Conservation (phyloP, 1,139 yeast species). For the Debaryomyces nepalensis region DNA sequence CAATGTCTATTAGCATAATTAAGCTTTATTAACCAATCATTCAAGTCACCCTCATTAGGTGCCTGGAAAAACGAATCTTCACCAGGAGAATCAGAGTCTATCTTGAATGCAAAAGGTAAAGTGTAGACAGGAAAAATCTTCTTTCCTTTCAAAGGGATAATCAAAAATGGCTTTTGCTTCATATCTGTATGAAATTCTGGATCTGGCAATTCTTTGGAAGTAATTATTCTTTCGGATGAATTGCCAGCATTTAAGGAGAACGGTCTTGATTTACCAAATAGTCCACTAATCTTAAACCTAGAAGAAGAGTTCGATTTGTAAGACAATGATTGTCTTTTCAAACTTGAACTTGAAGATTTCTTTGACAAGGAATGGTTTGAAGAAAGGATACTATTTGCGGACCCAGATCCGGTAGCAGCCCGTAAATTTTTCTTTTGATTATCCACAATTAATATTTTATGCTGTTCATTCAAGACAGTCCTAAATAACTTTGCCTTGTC, state of each 20-base stretch:
- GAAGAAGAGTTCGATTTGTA: slow-evolving; percentile 46
- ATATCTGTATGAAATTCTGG: slow-evolving; percentile 44
- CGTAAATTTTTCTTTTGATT: slow-evolving; percentile 38
- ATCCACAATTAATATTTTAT: slow-evolving; percentile 37
- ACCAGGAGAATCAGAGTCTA: slow-evolving; percentile 55
- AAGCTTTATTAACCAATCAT: slow-evolving; percentile 71
- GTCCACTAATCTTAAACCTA: slow-evolving; percentile 50
- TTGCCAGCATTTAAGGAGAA: slow-evolving; percentile 32
- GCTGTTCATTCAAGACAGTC: slow-evolving; percentile 40
- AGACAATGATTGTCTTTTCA: slow-evolving; percentile 47
- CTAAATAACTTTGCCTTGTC: slow-evolving; percentile 37
- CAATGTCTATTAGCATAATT: slow-evolving; percentile 58
- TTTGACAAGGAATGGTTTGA: slow-evolving; percentile 27
- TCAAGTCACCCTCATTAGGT: slow-evolving; percentile 61
- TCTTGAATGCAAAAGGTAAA: slow-evolving; percentile 61
- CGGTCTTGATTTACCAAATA: slow-evolving; percentile 45
- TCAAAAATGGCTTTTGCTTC: slow-evolving; percentile 59
- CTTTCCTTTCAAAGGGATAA: slow-evolving; percentile 57
- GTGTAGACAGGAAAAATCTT: slow-evolving; percentile 60
- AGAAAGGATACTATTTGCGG: neutral
- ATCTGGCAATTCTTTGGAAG: slow-evolving; percentile 64
- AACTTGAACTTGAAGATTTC: slow-evolving; percentile 37
- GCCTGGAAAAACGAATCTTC: slow-evolving; percentile 76
- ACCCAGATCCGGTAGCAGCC: slow-evolving; percentile 15
- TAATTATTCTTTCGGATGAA: slow-evolving; percentile 54